Conservation (phyloP, 768 basidiomycete species). For the Macrolepiota albuminosa region DNA sequence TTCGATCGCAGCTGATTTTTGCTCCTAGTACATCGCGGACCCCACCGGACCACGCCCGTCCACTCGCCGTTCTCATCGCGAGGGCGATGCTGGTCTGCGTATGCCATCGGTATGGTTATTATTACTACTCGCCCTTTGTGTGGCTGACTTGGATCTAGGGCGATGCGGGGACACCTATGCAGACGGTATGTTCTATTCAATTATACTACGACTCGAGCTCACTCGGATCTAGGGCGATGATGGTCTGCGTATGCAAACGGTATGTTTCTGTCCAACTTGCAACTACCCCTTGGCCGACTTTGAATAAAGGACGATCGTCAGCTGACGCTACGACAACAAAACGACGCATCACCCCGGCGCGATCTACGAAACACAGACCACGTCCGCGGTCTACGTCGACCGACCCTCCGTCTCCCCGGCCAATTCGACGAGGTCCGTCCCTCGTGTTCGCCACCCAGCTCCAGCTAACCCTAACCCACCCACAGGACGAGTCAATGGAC, state of each 20-base stretch:
- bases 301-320: background rate
- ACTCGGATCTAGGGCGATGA: background rate
- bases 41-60: background rate
- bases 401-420: constrained; percentile 2
- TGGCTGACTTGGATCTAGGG: background rate
- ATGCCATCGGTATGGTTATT: background rate
- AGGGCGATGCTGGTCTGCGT: background rate
- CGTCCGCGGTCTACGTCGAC: background rate
- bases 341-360: background rate
- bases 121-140: too few species aligned
- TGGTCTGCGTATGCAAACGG: background rate
- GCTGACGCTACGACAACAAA: background rate
- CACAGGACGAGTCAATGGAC: constrained; percentile 16
- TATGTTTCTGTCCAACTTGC: background rate
- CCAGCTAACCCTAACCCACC: background rate
- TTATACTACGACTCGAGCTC: background rate
- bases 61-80: background rate
- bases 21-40: background rate
- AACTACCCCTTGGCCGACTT: background rate
- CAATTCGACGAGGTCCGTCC: constrained; percentile 16
- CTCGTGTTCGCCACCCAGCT: too few species aligned
- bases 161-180: background rate
- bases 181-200: too few species aligned
- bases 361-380: background rate
- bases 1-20: background rate